Evolutionary conservation across 352 stramenopile genomes (phyloP).

Genomic region (Blastocystis sp.): DNA sequence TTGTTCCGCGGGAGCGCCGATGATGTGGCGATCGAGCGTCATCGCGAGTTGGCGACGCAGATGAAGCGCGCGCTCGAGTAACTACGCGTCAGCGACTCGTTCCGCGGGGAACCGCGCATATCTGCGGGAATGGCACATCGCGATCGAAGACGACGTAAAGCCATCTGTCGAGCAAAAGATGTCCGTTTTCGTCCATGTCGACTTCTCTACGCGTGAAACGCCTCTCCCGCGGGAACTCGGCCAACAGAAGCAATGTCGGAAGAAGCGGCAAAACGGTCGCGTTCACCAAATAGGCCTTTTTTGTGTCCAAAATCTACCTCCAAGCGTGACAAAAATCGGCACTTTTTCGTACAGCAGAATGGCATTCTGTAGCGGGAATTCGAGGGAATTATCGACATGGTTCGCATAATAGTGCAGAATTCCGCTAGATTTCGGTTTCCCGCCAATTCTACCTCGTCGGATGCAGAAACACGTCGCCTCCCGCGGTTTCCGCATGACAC

Average conservation of each 20-base stretch:
- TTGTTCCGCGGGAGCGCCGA: too few relatives aligned
- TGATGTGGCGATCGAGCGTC: too few relatives aligned
- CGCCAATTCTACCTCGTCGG: constrained; percentile 3
- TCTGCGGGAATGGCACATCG: not conserved
- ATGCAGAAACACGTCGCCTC: constrained; percentile 18
- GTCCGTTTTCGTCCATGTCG: not conserved
- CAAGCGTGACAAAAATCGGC: not conserved
- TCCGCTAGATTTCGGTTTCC: not conserved
- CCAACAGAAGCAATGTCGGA: not conserved
- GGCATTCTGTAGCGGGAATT: constrained; percentile 10
- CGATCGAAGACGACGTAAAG: constrained; percentile 14
- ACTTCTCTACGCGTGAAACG: constrained; percentile 18
- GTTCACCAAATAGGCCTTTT: constrained; percentile 40
- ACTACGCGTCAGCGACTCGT: not conserved
- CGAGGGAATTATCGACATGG: not conserved
- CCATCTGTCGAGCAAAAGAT: constrained; percentile 35
- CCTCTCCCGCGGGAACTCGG: not conserved
- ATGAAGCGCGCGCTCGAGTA: not conserved
- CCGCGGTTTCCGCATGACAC: not conserved
- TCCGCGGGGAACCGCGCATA: not conserved
- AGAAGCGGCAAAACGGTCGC: not conserved
- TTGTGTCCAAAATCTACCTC: constrained; percentile 30
- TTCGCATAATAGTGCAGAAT: constrained; percentile 32
- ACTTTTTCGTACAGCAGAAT: constrained; percentile 43
- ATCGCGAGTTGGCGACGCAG: not conserved